Evolutionary conservation across 352 stramenopile species (phyloP).

Genomic region (Globisporangium perplexum): DNA sequence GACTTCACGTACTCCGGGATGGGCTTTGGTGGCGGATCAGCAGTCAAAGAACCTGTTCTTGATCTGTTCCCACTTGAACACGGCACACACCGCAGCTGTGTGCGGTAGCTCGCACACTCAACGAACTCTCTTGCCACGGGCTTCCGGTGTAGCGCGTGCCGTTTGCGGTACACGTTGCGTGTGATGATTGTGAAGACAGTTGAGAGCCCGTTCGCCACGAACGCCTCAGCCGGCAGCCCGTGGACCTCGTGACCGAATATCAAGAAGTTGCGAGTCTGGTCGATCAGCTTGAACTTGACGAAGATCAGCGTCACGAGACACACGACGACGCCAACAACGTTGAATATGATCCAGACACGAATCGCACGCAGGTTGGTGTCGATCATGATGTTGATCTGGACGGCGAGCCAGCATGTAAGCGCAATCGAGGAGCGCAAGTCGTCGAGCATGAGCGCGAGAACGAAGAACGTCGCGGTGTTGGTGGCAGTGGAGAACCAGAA

Average conservation of each 20-base stretch:
- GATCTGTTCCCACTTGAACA: neutral
- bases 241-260: neutral
- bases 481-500: slow-evolving; percentile 3
- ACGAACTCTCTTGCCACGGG: neutral
- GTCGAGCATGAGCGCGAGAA: neutral
- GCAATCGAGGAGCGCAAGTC: neutral
- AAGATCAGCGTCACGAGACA: neutral
- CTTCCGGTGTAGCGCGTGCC: neutral
- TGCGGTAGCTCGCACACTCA: slow-evolving; percentile 8
- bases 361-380: slow-evolving; percentile 3
- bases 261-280: neutral
- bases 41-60: neutral
- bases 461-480: neutral
- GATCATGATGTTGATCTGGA: slow-evolving; percentile 9
- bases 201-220: slow-evolving; percentile 4
- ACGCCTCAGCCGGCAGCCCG: slow-evolving; percentile 1
- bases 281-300: slow-evolving; percentile 1
- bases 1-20: slow-evolving; percentile 2
- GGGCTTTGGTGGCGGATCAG: neutral
- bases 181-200: slow-evolving; percentile 5
- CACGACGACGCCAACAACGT: neutral
- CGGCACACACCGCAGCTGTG: neutral
- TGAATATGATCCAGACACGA: neutral
- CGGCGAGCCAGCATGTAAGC: neutral
- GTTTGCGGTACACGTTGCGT: slow-evolving; percentile 9